Percentiles rank a stretch among this genome's conserved stretches.
Conservation (phyloP, 1,139 yeast genomes). For the Kluyveromyces sp. region DNA sequence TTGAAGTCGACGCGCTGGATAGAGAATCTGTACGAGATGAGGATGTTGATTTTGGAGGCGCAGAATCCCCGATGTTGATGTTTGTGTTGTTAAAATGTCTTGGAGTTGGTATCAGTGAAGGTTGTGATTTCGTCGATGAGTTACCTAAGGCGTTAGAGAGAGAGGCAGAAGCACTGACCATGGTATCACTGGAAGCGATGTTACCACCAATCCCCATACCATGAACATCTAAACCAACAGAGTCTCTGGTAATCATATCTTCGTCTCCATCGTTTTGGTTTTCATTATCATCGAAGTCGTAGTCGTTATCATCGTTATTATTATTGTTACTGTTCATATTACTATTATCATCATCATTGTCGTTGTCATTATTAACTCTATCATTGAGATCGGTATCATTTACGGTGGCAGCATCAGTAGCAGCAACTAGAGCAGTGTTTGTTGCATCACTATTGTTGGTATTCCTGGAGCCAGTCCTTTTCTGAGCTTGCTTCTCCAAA, state of each 20-base stretch:
- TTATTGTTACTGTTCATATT: neutral
- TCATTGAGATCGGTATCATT: conserved; percentile 1
- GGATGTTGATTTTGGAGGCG: neutral
- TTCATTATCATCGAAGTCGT: neutral
- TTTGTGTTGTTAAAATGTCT: neutral
- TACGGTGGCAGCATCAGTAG: neutral
- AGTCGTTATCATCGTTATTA: neutral
- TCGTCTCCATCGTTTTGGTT: neutral
- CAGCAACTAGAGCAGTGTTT: neutral
- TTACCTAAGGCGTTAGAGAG: neutral
- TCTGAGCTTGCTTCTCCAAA: conserved; percentile 11
- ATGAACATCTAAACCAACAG: neutral
- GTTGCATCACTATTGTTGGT: conserved; percentile 8
- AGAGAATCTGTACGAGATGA: conserved; percentile 4
- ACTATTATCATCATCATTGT: conserved; percentile 2
- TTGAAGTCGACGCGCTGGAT: conserved; percentile 9
- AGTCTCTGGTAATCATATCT: neutral
- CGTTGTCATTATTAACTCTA: conserved; percentile 18
- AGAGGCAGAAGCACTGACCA: neutral
- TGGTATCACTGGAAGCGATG: neutral
- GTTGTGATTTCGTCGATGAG: neutral
- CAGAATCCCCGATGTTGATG: neutral
- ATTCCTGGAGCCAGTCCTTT: conserved; percentile 1
- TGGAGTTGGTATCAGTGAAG: conserved; percentile 4
- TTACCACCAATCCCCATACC: neutral